A percentile compares a stretch with the other conserved stretches of the same genome.
These are phyloP conservation scores for Centella asiatica DNA, from an alignment of 129 eudicot genomes.

Conservation along the genomic window DNA sequence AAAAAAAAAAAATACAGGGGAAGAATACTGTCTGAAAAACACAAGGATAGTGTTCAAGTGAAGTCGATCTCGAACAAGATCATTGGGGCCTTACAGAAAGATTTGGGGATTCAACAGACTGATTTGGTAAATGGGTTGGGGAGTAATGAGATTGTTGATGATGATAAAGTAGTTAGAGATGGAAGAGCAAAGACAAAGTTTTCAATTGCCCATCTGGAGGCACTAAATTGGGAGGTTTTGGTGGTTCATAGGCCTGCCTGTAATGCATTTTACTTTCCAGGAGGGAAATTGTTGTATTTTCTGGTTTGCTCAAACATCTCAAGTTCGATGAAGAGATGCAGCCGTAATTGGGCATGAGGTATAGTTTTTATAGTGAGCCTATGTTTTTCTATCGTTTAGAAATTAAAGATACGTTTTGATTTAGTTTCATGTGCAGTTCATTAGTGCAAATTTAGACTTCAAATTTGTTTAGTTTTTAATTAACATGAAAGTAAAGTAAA, in stretches of 20 bases:
- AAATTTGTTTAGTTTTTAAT: too few species aligned
- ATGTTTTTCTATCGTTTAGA: background rate
- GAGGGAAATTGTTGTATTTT: conserved; percentile 92
- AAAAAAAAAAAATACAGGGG: conserved; percentile 45
- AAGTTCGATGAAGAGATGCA: conserved; percentile 62
- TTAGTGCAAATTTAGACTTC: background rate
- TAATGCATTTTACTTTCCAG: conserved; percentile 79
- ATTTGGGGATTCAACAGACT: conserved; percentile 52
- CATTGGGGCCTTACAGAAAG: conserved; percentile 55
- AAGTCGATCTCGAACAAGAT: conserved; percentile 48
- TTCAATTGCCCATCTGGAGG: conserved; percentile 58
- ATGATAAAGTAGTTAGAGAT: background rate
- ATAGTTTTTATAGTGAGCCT: background rate
- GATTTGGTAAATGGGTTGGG: conserved; percentile 43
- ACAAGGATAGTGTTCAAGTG: conserved; percentile 72
- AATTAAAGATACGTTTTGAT: background rate
- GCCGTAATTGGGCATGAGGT: conserved; percentile 90
- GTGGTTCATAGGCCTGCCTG: conserved; percentile 53
- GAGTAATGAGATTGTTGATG: conserved; percentile 26
- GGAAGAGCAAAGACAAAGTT: conserved; percentile 41
- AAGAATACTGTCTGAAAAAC: conserved; percentile 50
- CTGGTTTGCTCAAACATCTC: conserved; percentile 61
- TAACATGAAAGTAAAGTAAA: too few species aligned
- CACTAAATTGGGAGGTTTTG: conserved; percentile 75
- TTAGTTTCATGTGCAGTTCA: background rate